A percentile compares a stretch with the other conserved stretches of the same genome.
Evolutionary conservation across 23 red algal species (phyloP).

Genomic region (Gracilaria gracilis): DNA sequence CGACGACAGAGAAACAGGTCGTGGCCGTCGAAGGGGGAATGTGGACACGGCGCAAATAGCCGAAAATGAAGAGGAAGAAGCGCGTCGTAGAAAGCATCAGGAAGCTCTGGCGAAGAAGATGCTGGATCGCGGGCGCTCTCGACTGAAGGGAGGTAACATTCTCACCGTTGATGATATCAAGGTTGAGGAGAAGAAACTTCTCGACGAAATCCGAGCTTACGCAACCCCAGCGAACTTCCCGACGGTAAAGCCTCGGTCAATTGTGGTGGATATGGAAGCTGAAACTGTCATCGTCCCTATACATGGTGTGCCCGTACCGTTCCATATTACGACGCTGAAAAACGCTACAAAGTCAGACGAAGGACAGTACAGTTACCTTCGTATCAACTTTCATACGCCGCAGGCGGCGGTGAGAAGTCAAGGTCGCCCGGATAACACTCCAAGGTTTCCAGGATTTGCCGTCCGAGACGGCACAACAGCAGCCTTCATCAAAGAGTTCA

Average conservation of each 20-base stretch:
- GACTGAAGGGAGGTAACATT: slow-evolving; percentile 70
- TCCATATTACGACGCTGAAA: slow-evolving; percentile 94
- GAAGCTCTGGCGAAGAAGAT: slow-evolving; percentile 82
- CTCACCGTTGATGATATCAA: slow-evolving; percentile 61
- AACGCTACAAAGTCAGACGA: slow-evolving; percentile 97
- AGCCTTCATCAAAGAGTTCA: slow-evolving; percentile 94
- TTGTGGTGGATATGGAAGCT: slow-evolving; percentile 93
- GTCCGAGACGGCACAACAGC: slow-evolving; percentile 44
- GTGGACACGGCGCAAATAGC: slow-evolving; percentile 53
- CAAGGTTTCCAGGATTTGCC: slow-evolving; percentile 73
- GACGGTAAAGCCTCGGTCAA: slow-evolving; percentile 71
- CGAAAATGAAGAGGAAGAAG: slow-evolving; percentile 72
- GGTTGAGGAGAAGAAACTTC: slow-evolving; percentile 64
- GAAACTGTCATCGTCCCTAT: slow-evolving; percentile 94
- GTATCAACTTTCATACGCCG: slow-evolving; percentile 96
- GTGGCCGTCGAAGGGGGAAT: slow-evolving; percentile 39
- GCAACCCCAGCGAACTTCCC: slow-evolving; percentile 58
- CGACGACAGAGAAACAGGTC: slow-evolving; percentile 20
- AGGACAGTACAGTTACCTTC: slow-evolving; percentile 89
- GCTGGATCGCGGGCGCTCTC: slow-evolving; percentile 68
- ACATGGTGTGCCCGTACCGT: slow-evolving; percentile 96
- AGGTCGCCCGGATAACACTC: slow-evolving; percentile 54
- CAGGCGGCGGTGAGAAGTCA: slow-evolving; percentile 55
- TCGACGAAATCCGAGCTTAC: slow-evolving; percentile 88
- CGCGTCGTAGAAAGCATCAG: slow-evolving; percentile 86